These are phyloP conservation scores for Heterobasidion irregulare DNA, from an alignment of 1,284 basidiomycete genomes.

Conservation along the genomic window DNA sequence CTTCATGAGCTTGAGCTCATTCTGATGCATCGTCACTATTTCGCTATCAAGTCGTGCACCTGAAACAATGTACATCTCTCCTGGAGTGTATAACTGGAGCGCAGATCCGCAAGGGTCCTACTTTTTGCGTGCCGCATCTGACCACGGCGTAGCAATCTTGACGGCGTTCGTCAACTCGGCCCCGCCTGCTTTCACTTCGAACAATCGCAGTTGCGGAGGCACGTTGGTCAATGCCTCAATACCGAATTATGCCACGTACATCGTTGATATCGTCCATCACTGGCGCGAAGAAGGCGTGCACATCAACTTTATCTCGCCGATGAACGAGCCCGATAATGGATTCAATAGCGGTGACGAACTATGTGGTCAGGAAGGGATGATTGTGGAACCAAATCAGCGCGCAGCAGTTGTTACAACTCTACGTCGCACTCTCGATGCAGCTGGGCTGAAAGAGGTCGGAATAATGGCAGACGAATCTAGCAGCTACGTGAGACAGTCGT, in stretches of 20 bases:
- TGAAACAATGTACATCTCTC: neutral
- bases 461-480: neutral
- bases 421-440: neutral
- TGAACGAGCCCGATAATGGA: neutral
- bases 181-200: neutral
- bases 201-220: neutral
- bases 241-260: neutral
- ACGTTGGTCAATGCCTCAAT: neutral
- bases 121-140: neutral
- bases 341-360: neutral
- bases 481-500: neutral
- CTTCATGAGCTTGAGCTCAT: neutral
- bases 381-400: neutral
- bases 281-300: neutral
- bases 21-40: neutral
- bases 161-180: neutral
- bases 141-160: neutral
- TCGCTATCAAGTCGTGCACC: neutral
- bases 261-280: neutral
- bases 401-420: neutral
- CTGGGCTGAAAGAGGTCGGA: neutral
- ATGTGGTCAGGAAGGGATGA: neutral
- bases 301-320: neutral
- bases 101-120: neutral
- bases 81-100: neutral